Evolutionary conservation across 2,329 filamentous ascomycete species (phyloP).

Genomic region (Penicillium vulpinum): DNA sequence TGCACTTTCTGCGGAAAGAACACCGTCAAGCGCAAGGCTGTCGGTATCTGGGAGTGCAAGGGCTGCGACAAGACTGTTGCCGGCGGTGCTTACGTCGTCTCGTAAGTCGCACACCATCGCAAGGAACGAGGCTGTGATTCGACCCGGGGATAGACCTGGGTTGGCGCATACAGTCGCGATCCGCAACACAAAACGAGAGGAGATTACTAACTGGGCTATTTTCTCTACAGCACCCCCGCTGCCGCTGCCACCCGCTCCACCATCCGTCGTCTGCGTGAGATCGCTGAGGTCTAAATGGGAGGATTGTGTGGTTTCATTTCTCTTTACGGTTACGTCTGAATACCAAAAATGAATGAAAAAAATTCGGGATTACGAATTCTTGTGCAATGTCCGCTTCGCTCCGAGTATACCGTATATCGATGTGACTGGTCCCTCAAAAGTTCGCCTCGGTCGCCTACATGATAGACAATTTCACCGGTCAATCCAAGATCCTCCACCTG

Average conservation of each 20-base stretch:
- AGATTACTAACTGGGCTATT: conserved; percentile 1
- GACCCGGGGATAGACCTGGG: not conserved
- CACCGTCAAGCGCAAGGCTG: conserved; percentile 84
- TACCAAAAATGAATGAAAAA: conserved; percentile 41
- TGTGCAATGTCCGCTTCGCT: conserved; percentile 24
- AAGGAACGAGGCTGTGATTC: not conserved
- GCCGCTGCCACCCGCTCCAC: conserved; percentile 94
- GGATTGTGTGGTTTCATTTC: conserved; percentile 38
- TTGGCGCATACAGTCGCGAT: not conserved
- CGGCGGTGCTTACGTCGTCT: conserved; percentile 90
- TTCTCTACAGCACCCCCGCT: conserved; percentile 71
- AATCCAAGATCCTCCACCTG: not conserved
- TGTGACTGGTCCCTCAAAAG: conserved; percentile 3
- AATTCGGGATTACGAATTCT: conserved; percentile 30
- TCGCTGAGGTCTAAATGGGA: conserved; percentile 72
- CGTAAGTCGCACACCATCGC: conserved; percentile 66
- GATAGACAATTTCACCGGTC: not conserved
- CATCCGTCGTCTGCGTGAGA: conserved; percentile 94
- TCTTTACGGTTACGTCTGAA: conserved; percentile 39
- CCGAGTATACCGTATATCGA: conserved; percentile 22
- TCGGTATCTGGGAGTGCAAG: conserved; percentile 97
- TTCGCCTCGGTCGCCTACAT: not conserved
- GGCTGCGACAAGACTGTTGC: conserved; percentile 92
- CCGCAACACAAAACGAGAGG: not conserved
- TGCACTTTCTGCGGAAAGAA: conserved; percentile 99